Percentiles rank a stretch among this genome's conserved stretches.
Evolutionary conservation across 2,329 filamentous ascomycete genomes (phyloP).

Genomic region (Claviceps pusilla): DNA sequence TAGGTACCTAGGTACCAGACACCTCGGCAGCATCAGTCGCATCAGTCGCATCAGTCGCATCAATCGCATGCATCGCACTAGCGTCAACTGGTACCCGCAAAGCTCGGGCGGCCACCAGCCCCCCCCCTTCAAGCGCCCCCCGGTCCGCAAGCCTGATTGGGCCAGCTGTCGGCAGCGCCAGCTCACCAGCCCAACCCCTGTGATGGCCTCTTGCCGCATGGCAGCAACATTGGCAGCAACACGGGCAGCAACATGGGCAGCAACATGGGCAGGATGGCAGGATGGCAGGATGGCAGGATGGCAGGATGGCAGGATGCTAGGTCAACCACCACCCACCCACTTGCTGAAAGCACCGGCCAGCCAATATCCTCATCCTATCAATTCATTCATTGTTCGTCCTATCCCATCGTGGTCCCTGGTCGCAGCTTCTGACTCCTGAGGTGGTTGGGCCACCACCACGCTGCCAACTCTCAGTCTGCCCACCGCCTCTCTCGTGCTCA

Average conservation of each 20-base stretch:
- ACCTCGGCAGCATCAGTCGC: too few relatives aligned
- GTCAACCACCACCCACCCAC: too few relatives aligned
- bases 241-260: not conserved
- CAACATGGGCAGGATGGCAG: too few relatives aligned
- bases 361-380: too few relatives aligned
- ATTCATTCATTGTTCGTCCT: not conserved
- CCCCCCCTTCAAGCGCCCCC: slow-evolving; percentile 11
- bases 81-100: slow-evolving; percentile 3
- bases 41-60: too few relatives aligned
- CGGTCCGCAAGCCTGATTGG: slow-evolving; percentile 19
- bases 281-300: not conserved
- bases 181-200: slow-evolving; percentile 18
- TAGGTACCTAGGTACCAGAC: too few relatives aligned
- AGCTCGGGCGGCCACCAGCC: slow-evolving; percentile 7
- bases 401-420: not conserved
- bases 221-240: not conserved
- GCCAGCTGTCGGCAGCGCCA: slow-evolving; percentile 23
- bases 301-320: not conserved
- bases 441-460: not conserved
- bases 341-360: too few relatives aligned
- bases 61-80: too few relatives aligned
- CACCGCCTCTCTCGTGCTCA: not conserved
- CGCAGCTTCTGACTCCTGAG: not conserved
- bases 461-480: too few relatives aligned
- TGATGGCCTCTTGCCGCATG: too few relatives aligned